These are phyloP conservation scores for Fragaria vesca DNA, from an alignment of 306 rosid species.

Conservation along the genomic window DNA sequence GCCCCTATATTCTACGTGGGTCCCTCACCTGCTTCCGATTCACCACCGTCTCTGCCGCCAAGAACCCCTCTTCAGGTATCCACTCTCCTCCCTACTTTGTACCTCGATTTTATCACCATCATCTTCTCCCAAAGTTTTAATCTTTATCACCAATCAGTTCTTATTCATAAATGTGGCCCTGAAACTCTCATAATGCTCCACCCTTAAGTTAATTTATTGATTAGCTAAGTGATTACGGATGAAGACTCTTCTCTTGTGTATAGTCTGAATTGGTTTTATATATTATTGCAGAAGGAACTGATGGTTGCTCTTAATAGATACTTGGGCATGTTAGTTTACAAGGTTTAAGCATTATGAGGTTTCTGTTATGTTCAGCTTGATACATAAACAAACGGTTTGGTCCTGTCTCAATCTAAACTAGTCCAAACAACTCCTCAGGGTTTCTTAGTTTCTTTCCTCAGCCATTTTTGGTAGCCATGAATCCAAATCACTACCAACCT, in stretches of 20 bases:
- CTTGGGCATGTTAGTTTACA: too few relatives aligned
- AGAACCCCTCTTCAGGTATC: background rate
- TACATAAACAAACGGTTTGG: background rate
- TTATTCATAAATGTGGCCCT: background rate
- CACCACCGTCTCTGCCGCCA: background rate
- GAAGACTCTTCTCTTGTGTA: too few relatives aligned
- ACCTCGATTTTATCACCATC: too few relatives aligned
- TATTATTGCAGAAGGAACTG: too few relatives aligned
- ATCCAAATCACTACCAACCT: constrained; percentile 45
- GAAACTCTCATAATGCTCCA: background rate
- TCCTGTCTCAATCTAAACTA: background rate
- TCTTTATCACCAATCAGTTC: background rate
- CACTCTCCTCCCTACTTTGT: background rate
- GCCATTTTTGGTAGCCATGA: constrained; percentile 32
- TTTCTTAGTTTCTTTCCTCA: background rate
- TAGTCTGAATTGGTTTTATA: too few relatives aligned
- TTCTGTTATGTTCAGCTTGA: background rate
- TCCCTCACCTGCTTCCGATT: background rate
- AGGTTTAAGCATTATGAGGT: background rate
- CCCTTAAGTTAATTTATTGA: too few relatives aligned
- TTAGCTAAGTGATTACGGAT: too few relatives aligned
- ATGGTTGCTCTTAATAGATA: too few relatives aligned
- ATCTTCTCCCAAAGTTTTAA: background rate
- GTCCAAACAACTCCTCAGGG: background rate
- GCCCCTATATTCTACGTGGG: too few relatives aligned